Evolutionary conservation across 2,329 filamentous ascomycete genomes (phyloP).

Genomic region (Boeremia lycopersici): DNA sequence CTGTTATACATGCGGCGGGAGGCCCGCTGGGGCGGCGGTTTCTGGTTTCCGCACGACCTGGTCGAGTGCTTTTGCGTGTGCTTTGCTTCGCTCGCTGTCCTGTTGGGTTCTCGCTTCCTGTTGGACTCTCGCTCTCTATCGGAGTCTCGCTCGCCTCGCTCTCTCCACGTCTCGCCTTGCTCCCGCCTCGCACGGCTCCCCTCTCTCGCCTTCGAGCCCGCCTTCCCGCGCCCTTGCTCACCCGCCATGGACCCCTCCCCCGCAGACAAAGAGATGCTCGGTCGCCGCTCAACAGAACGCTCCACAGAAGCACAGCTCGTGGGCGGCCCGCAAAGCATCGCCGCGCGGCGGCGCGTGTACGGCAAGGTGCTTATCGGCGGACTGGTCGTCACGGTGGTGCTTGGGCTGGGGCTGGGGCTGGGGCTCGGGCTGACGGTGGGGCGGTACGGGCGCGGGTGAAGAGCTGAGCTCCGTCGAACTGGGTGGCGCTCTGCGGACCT

Average conservation of each 20-base stretch:
- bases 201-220: background rate
- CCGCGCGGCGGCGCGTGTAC: background rate
- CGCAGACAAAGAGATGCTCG: constrained; percentile 3
- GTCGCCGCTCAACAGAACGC: constrained; percentile 1
- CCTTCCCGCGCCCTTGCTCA: background rate
- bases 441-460: constrained; percentile 12
- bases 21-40: background rate
- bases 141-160: no score
- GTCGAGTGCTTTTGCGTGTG: no score
- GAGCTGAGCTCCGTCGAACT: no score
- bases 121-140: no score
- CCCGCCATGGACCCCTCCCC: background rate
- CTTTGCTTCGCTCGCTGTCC: no score
- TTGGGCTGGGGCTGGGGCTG: constrained; percentile 61
- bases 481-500: no score
- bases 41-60: no score
- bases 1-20: constrained; percentile 5
- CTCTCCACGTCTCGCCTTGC: no score
- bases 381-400: constrained; percentile 33
- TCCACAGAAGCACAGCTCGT: background rate
- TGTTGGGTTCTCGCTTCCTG: no score
- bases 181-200: no score
- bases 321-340: background rate
- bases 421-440: constrained; percentile 59
- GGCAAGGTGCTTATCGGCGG: constrained; percentile 34